Conservation (phyloP, 2,329 filamentous ascomycete species). For the Penicillium sumatraense region DNA sequence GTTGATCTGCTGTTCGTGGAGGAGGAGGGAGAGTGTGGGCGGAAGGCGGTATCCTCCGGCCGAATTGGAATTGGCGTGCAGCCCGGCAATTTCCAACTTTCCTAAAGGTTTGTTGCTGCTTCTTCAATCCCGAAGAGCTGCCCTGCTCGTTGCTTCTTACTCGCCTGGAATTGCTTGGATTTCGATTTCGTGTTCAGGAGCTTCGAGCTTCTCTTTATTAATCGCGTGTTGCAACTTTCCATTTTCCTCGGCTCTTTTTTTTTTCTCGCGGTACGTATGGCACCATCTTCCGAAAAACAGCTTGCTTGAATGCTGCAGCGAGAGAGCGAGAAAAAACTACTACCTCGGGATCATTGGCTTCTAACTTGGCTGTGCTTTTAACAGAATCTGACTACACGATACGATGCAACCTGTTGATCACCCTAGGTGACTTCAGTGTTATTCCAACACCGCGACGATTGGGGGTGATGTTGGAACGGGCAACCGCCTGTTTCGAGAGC, state of each 20-base stretch:
- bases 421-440: slow-evolving; percentile 31
- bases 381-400: slow-evolving; percentile 21
- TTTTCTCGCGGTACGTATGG: slow-evolving; percentile 22
- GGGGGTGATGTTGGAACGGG: slow-evolving; percentile 58
- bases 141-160: not conserved
- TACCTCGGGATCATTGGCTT: not conserved
- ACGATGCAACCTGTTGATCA: slow-evolving; percentile 30
- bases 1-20: not conserved
- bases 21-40: not conserved
- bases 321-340: not conserved
- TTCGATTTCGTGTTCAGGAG: not conserved
- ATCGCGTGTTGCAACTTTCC: not conserved
- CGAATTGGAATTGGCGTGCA: slow-evolving; percentile 27
- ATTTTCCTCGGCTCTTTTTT: slow-evolving; percentile 2
- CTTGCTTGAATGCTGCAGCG: slow-evolving; percentile 7
- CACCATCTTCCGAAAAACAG: slow-evolving; percentile 19
- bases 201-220: not conserved
- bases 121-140: not conserved
- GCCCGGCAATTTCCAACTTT: slow-evolving; percentile 28
- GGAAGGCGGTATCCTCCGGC: slow-evolving; percentile 38
- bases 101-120: not conserved
- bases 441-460: slow-evolving; percentile 33
- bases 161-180: not conserved
- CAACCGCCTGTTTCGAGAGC: slow-evolving; percentile 55
- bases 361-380: not conserved